Base-by-base conservation (phyloP, 2,329 filamentous ascomycete genomes). In the Pyrenophora tritici-repentis region DNA sequence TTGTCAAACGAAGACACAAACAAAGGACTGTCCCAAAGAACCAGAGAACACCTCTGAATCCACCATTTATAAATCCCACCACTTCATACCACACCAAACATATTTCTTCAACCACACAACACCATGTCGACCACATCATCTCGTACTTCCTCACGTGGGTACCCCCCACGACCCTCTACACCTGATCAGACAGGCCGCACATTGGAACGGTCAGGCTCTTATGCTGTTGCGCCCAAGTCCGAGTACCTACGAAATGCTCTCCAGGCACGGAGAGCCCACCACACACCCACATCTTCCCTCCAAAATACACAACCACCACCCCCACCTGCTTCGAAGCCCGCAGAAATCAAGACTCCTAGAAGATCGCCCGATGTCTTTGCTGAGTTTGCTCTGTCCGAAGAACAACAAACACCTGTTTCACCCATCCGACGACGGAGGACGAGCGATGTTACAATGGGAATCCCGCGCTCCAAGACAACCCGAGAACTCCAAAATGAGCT, bases 211-310 rank as follows among this genome's bases (percentile, higher is more conserved):
- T 47, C 58, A 8, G 34, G 40, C 16, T 65, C 62, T 8, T 55
- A 47, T 7, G 49, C 61, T 31, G 54, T 67, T 14, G 64, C 65
- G 24, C 70, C 71, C n/a, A 71, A 67, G 43, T 68, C 66, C 5
- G 68, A 73, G 42, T 68, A 63, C 45, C 53, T 73, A 42, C 65
- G 68, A 31, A 59, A 65, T 55, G 69, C 67, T 13, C 61, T 73
- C 6, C 56, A 72, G n/a, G 68, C 64, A 5, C 60, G 63, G 22
- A 57, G 68, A 45, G 66, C 66, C 6, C 64, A 69, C 26, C 42
- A 56, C 4, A 56, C 65, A 6, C 53, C 62, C 9, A 56, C 50
- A 4, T 50, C 59, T 6, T 39, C 58, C 4, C 50, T 57, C 16
- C 39, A 44, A 5, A 52, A 60, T 14, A 35, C 17, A 17, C 47